Percentiles rank a stretch among this genome's conserved stretches.
phyloP scores from a whole-genome alignment of 2,329 filamentous ascomycete species.

The Monosporascus sp. region DNA sequence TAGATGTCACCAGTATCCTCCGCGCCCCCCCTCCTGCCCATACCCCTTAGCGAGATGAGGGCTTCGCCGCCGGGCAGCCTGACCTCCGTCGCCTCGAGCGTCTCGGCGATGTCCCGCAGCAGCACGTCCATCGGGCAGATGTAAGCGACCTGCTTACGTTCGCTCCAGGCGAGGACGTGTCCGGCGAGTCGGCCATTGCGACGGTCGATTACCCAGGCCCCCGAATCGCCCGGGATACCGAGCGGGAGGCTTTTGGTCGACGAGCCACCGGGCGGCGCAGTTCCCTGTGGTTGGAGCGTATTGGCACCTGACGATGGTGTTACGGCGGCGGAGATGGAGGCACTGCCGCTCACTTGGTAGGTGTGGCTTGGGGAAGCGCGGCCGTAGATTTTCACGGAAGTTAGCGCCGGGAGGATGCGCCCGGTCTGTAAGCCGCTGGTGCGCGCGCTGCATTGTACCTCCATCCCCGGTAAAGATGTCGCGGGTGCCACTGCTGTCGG shows the following conservation, averaged over 20 bases:
- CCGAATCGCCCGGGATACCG: constrained; percentile 80
- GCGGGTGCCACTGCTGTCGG: constrained; percentile 55
- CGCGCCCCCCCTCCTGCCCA: constrained; percentile 2
- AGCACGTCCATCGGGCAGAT: constrained; percentile 94
- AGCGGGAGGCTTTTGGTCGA: constrained; percentile 31
- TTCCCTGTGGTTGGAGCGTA: too few species aligned
- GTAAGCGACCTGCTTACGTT: constrained; percentile 75
- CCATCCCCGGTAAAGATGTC: constrained; percentile 62
- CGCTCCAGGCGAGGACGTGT: constrained; percentile 84
- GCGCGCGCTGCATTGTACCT: constrained; percentile 83
- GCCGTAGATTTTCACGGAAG: constrained; percentile 81
- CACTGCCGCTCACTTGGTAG: constrained; percentile 49
- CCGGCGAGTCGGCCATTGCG: constrained; percentile 75
- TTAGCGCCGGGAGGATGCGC: constrained; percentile 69
- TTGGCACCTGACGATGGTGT: background rate
- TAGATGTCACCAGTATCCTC: constrained; percentile 1
- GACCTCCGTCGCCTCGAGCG: constrained; percentile 65
- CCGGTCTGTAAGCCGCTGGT: constrained; percentile 80
- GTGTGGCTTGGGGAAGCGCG: constrained; percentile 73
- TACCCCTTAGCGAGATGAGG: constrained; percentile 26
- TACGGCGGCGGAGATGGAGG: constrained; percentile 8
- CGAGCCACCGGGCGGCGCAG: background rate
- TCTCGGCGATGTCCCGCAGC: constrained; percentile 77
- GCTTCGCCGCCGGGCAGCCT: constrained; percentile 59
- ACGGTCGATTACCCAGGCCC: constrained; percentile 87